A percentile compares a stretch with the other conserved stretches of the same genome.
These are phyloP conservation scores for Microbotryum silenes-acaulis DNA, from an alignment of 1,284 basidiomycete species.

Conservation along the genomic window DNA sequence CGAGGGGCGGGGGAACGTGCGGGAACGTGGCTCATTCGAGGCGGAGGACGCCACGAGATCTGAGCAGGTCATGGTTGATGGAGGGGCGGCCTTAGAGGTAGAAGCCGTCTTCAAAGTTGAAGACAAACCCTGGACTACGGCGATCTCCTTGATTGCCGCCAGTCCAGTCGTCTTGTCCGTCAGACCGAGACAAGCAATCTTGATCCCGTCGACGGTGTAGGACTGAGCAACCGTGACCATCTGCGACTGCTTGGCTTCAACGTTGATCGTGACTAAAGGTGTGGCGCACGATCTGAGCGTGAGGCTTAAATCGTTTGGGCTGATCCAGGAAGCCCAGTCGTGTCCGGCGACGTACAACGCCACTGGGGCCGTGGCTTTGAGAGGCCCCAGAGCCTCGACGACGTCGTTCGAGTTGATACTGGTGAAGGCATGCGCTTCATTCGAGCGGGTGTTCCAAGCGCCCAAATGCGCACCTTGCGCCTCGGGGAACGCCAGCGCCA, in stretches of 20 bases:
- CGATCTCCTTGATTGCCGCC: slow-evolving; percentile 10
- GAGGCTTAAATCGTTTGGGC: background rate
- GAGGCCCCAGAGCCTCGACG: slow-evolving; percentile 6
- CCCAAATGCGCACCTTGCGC: slow-evolving; percentile 23
- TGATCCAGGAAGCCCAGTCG: background rate
- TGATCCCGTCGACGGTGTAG: background rate
- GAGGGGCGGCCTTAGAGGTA: background rate
- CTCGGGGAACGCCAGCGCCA: slow-evolving; percentile 11
- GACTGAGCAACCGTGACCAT: slow-evolving; percentile 7
- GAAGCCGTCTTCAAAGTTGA: background rate
- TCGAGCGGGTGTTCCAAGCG: slow-evolving; percentile 24
- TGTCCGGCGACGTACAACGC: background rate
- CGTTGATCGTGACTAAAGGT: background rate
- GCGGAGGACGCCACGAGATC: background rate
- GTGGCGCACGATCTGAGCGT: background rate
- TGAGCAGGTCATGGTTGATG: background rate
- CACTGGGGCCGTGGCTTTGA: background rate
- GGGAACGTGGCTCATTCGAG: background rate
- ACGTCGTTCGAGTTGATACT: slow-evolving; percentile 14
- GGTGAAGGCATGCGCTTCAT: background rate
- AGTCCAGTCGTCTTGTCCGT: slow-evolving; percentile 31
- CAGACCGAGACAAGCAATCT: slow-evolving; percentile 30
- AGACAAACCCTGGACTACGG: background rate
- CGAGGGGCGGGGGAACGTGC: slow-evolving; percentile 9
- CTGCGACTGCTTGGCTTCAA: background rate